A percentile compares a stretch with the other conserved stretches of the same genome.
These are phyloP conservation scores for Gossypium turneri DNA, from an alignment of 345 rosid genomes.

Conservation along the genomic window DNA sequence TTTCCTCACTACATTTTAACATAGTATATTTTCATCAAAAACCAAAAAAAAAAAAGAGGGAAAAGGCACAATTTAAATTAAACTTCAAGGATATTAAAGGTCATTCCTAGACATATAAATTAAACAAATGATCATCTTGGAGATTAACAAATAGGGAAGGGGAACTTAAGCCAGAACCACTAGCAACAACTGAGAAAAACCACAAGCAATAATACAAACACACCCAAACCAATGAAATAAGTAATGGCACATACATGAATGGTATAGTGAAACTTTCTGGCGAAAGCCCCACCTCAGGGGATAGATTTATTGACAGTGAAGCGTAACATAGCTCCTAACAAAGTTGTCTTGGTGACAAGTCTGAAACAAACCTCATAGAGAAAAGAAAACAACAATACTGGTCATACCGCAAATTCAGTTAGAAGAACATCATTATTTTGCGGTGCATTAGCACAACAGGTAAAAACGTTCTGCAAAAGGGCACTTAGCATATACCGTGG, in stretches of 20 bases:
- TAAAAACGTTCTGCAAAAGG: background rate
- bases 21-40: constrained; percentile 56
- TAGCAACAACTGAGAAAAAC: background rate
- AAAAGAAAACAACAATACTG: background rate
- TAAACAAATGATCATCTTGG: background rate
- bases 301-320: background rate
- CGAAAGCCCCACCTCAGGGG: background rate
- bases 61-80: background rate
- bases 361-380: background rate
- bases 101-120: background rate
- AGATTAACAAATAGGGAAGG: background rate
- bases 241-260: constrained; percentile 6
- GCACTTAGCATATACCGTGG: background rate
- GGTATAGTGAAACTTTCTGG: background rate
- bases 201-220: background rate
- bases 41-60: rapidly evolving
- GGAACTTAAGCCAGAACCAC: background rate
- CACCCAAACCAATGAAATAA: background rate
- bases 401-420: constrained; percentile 5
- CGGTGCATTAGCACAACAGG: background rate
- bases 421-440: constrained; percentile 1
- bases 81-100: background rate
- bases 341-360: background rate
- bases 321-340: background rate
- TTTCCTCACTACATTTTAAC: constrained; percentile 52